Evolutionary conservation across 371 early-diverging fungal species (phyloP), one percentile per base, ranked within the genome.

Genomic region (Apophysomyces trapeziformis): DNA sequence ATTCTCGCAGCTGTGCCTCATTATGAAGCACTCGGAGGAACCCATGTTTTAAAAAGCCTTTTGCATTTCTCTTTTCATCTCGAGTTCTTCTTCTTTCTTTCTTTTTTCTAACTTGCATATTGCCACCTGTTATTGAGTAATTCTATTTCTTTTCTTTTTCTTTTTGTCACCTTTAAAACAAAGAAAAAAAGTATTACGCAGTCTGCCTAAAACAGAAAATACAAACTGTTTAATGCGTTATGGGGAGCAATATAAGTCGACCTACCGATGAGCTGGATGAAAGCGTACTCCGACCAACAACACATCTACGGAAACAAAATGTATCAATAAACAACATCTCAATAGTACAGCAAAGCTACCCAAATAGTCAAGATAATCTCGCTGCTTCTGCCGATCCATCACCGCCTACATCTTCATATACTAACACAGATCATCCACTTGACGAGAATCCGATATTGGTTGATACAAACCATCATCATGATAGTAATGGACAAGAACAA

Each of bases 261-360:
- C 54, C 54, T 21, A 50, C 54, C n/a, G 5, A 50, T 50, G 54
- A 50, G 21, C 54, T 50, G 7, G 54, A 50, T 11, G 54, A 50
- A 50, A 50, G 54, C 21, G 54, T 50, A 21, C 21, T 50, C 9
- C 54, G 54, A 7, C 54, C 54, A 21, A 50, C 16, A 18, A 35
- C 54, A 50, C 54, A 50, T 21, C 5, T 50, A 50, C 54, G 54
- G 54, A 50, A 50, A 50, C 41, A 41, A 41, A 13, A 8, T 13
- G 5, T 41, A 11, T 13, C 41, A 41, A 21, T 21, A 5, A 50
- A 47, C 18, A 47, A 47, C 47, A 47, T 47, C 1, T 7, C n/a
- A 47, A 14, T 4, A 18, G 11, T 16, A 16, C 11, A 1, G 16
- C 47, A 47, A 47, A n/a, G 7, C 4, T n/a, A 47, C 18, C 16